Percentiles rank a stretch among this genome's conserved stretches.
Conservation (phyloP, 352 stramenopile species). For the Phytophthora citrophthora region DNA sequence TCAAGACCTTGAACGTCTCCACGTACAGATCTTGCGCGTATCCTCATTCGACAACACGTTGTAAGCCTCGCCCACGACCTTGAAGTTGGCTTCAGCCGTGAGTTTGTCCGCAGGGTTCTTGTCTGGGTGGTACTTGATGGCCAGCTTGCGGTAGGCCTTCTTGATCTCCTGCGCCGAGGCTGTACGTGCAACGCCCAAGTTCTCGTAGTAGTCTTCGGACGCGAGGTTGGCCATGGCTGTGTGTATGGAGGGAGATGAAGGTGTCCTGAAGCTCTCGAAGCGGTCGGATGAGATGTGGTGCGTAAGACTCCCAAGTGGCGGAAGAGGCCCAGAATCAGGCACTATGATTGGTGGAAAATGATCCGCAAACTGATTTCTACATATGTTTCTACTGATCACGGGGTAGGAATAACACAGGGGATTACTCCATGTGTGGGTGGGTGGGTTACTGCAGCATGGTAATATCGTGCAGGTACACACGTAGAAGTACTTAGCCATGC, state of each 20-base stretch:
- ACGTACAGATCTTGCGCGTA: slow-evolving; percentile 89
- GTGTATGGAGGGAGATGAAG: neutral
- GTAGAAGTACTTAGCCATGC: too few species aligned
- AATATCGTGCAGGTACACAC: too few species aligned
- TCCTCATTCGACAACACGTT: slow-evolving; percentile 93
- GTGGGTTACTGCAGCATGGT: too few species aligned
- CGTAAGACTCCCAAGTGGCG: neutral
- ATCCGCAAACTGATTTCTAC: slow-evolving; percentile 13
- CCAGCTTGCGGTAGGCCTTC: slow-evolving; percentile 90
- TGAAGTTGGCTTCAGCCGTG: slow-evolving; percentile 92
- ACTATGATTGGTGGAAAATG: slow-evolving; percentile 22
- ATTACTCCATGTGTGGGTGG: neutral
- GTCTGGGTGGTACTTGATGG: slow-evolving; percentile 94
- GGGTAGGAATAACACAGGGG: neutral
- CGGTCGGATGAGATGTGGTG: slow-evolving; percentile 13
- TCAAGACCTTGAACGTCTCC: too few species aligned
- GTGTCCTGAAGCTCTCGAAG: slow-evolving; percentile 3
- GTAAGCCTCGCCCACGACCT: slow-evolving; percentile 94
- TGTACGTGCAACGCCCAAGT: slow-evolving; percentile 71
- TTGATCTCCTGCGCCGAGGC: slow-evolving; percentile 87
- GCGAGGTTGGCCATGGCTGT: slow-evolving; percentile 53
- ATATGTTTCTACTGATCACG: neutral
- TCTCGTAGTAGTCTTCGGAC: slow-evolving; percentile 89
- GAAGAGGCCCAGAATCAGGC: slow-evolving; percentile 17
- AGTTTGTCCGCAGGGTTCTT: slow-evolving; percentile 90